A percentile compares a stretch with the other conserved stretches of the same genome.
These are phyloP conservation scores for Berkeleyomyces basicola DNA, from an alignment of 2,329 filamentous ascomycete species.

Conservation along the genomic window DNA sequence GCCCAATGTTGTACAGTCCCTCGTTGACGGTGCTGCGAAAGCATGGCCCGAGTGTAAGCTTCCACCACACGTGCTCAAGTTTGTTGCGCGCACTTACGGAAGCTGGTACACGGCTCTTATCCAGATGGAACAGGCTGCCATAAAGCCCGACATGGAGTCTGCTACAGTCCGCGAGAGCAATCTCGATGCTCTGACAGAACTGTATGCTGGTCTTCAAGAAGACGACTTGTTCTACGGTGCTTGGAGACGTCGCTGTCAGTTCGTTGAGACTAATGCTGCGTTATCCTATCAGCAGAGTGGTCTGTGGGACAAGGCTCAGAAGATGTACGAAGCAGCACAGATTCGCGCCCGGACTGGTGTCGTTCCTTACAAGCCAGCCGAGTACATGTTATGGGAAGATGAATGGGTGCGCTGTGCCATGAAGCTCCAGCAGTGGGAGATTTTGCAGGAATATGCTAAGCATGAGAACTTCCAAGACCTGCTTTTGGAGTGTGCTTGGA, in stretches of 20 bases:
- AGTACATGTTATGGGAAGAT: conserved; percentile 99
- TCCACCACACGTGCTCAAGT: conserved; percentile 91
- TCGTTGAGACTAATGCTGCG: conserved; percentile 92
- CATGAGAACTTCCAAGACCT: conserved; percentile 98
- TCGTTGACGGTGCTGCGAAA: conserved; percentile 74
- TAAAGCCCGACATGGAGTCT: conserved; percentile 72
- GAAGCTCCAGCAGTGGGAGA: conserved; percentile 98
- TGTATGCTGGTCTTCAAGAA: conserved; percentile 81
- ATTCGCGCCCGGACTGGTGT: conserved; percentile 92
- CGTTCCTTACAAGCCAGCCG: conserved; percentile 87
- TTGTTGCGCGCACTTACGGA: conserved; percentile 82
- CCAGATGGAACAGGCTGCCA: conserved; percentile 77
- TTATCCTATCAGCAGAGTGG: conserved; percentile 97
- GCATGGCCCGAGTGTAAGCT: conserved; percentile 80
- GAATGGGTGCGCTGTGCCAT: conserved; percentile 97
- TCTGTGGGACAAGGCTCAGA: conserved; percentile 98
- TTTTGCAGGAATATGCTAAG: conserved; percentile 92
- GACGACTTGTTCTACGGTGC: conserved; percentile 96
- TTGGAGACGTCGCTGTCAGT: conserved; percentile 87
- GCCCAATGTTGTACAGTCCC: conserved; percentile 85
- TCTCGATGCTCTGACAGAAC: conserved; percentile 82
- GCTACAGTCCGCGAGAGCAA: conserved; percentile 79
- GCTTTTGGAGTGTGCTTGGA: conserved; percentile 87
- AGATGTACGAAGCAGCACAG: conserved; percentile 89
- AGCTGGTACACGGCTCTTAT: conserved; percentile 91